Base-by-base conservation (phyloP, 306 rosid genomes). In the Sindora glabra region DNA sequence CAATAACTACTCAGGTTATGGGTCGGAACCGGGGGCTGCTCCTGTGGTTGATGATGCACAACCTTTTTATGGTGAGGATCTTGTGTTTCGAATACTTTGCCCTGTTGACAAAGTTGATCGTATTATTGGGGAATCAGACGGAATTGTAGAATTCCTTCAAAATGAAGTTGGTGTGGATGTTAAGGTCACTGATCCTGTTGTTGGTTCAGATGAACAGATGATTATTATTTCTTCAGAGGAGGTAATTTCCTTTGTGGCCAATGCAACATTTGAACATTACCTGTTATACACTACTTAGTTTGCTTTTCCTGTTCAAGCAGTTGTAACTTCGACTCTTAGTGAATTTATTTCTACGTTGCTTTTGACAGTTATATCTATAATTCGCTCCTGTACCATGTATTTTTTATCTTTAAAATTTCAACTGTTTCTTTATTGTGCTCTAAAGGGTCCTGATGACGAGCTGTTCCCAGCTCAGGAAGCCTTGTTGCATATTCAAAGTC, bases 391-490 rank as follows among this genome's bases (percentile, higher is more conserved):
- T 40, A 50, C n/a, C n/a, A 48, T 64, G 10, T 18, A 53, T 36
- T 7, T 65, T 19, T 13, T 2, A 16, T 39, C 37, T 64, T 56
- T 21, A 4, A 66, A 19, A 51, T 62, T 67, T 58, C 71, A 53
- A 53, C 76, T 59, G 48, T 64, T 64, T 34, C 10, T 50, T 72
- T 71, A 63, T 65, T 71, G 11, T 71, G 64, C 58, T 19, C 47
- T 23, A 54, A 56, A 92, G 99, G 97, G 87, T 61, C 99, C 99
- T 44, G 94, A 94, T 71, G 94, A 94, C 53, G 87, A 78, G 84
- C 78, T 94, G 57, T 94, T 94, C 81, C 99, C 99, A 48, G 99
- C 99, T 55, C 99, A 94, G 78, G 99, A 94, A 77, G 99, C 99
- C 78, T 72, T 94, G 78, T 71, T 94, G 78, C 99, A 94, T 77